Percentiles rank a stretch among this genome's conserved stretches.
phyloP scores from a whole-genome alignment of 2,329 filamentous ascomycete genomes.

The Orbilia ellipsospora region DNA sequence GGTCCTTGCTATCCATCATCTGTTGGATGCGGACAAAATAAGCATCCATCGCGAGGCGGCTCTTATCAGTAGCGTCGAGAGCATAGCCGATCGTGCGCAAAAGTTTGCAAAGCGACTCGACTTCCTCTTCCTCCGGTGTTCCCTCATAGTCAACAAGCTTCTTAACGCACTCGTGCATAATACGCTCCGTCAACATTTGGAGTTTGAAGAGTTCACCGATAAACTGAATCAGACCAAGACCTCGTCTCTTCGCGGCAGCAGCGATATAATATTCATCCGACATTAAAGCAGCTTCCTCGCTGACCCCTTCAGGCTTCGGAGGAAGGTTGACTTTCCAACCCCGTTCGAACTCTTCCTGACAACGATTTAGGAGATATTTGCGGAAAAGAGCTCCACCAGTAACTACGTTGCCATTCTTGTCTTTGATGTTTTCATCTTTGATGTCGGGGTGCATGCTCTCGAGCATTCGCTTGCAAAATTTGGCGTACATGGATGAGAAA shows the following conservation, averaged over 20 bases:
- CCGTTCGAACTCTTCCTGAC: conserved; percentile 98
- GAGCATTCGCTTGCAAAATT: conserved; percentile 97
- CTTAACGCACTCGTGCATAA: conserved; percentile 99
- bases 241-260: conserved; percentile 93
- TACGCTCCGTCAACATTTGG: conserved; percentile 96
- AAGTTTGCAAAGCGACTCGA: conserved; percentile 94
- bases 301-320: conserved; percentile 76
- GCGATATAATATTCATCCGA: conserved; percentile 97
- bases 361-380: conserved; percentile 97
- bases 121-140: conserved; percentile 91
- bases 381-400: conserved; percentile 94
- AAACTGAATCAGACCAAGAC: conserved; percentile 97
- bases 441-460: conserved; percentile 95
- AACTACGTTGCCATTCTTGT: conserved; percentile 88
- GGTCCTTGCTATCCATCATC: conserved; percentile 81
- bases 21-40: conserved; percentile 91
- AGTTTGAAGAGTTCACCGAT: conserved; percentile 99
- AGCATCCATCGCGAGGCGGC: conserved; percentile 84
- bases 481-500: conserved; percentile 98
- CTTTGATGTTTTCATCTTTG: conserved; percentile 91
- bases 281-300: conserved; percentile 76
- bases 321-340: conserved; percentile 94
- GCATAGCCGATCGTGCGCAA: conserved; percentile 90
- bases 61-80: conserved; percentile 84
- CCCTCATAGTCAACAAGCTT: conserved; percentile 96